These are phyloP conservation scores for Thecamonas trahens DNA, from an alignment of 78 protist genomes.

Conservation along the genomic window DNA sequence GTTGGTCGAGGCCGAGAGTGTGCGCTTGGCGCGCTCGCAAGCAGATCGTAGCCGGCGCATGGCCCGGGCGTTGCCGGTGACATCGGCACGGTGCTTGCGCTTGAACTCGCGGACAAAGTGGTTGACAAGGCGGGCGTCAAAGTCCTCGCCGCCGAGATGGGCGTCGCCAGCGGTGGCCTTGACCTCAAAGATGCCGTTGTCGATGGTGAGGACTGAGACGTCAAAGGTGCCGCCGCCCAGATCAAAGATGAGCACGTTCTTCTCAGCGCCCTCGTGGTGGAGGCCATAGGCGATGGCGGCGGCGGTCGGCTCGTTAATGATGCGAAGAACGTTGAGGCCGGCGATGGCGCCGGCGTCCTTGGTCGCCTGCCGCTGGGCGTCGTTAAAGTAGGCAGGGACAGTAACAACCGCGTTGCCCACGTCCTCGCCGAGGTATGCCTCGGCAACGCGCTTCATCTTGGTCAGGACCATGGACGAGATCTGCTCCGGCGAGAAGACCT, in stretches of 20 bases:
- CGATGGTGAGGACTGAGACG: constrained; percentile 77
- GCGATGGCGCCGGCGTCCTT: constrained; percentile 91
- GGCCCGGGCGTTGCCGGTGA: constrained; percentile 36
- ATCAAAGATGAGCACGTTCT: constrained; percentile 69
- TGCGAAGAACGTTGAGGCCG: constrained; percentile 59
- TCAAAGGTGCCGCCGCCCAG: constrained; percentile 84
- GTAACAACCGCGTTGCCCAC: constrained; percentile 81
- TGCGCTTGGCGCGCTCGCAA: constrained; percentile 59
- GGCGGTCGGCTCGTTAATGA: constrained; percentile 86
- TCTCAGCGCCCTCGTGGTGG: too few species aligned
- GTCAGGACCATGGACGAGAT: constrained; percentile 78
- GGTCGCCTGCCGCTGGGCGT: constrained; percentile 91
- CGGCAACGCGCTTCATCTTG: constrained; percentile 88
- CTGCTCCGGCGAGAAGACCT: constrained; percentile 75
- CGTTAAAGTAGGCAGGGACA: constrained; percentile 96
- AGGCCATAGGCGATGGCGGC: constrained; percentile 80
- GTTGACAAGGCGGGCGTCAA: constrained; percentile 56
- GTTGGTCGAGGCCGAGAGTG: constrained; percentile 28
- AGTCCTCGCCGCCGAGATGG: constrained; percentile 84
- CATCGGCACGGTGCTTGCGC: constrained; percentile 45
- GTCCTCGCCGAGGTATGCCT: constrained; percentile 67
- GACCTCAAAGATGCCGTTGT: constrained; percentile 79
- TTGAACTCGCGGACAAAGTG: constrained; percentile 57
- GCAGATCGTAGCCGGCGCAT: constrained; percentile 55
- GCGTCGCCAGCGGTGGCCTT: constrained; percentile 84